phyloP scores from a whole-genome alignment of 2,329 filamentous ascomycete genomes.

The Aspergillus niger region DNA sequence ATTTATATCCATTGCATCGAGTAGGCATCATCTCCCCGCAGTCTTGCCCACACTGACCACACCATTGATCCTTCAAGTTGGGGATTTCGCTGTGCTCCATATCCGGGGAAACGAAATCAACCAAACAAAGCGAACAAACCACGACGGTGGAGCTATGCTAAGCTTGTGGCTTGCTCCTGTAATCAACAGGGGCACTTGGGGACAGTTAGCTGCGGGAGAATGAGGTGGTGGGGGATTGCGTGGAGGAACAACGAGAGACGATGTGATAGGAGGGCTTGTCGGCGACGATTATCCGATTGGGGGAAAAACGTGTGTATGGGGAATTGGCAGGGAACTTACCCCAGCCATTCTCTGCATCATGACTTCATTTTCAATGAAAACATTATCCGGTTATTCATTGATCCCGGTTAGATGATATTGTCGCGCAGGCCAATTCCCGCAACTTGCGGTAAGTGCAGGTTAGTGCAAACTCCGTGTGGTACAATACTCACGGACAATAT shows the following conservation, averaged over 20 bases:
- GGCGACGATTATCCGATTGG: constrained; percentile 9
- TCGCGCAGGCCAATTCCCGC: background rate
- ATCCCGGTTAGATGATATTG: background rate
- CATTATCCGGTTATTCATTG: background rate
- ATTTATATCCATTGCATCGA: background rate
- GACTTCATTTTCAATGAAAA: background rate
- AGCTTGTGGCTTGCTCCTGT: constrained; percentile 1
- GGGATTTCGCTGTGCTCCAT: background rate
- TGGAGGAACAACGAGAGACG: background rate
- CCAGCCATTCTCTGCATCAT: background rate
- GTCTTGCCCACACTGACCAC: background rate
- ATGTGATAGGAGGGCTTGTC: constrained; percentile 6
- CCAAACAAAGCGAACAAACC: background rate
- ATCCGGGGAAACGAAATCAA: constrained; percentile 4
- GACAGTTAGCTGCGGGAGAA: background rate
- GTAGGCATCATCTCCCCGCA: no score
- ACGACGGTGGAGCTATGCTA: background rate
- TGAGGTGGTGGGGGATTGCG: background rate
- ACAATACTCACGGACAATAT: background rate
- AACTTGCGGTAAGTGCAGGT: background rate
- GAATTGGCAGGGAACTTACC: background rate
- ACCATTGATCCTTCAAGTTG: background rate
- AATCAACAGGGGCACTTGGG: background rate
- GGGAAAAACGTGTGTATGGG: constrained; percentile 1
- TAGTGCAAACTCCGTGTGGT: background rate